Evolutionary conservation across 1,284 basidiomycete species (phyloP), one percentile per base, ranked within the genome.

Genomic region (Trametes versicolor): DNA sequence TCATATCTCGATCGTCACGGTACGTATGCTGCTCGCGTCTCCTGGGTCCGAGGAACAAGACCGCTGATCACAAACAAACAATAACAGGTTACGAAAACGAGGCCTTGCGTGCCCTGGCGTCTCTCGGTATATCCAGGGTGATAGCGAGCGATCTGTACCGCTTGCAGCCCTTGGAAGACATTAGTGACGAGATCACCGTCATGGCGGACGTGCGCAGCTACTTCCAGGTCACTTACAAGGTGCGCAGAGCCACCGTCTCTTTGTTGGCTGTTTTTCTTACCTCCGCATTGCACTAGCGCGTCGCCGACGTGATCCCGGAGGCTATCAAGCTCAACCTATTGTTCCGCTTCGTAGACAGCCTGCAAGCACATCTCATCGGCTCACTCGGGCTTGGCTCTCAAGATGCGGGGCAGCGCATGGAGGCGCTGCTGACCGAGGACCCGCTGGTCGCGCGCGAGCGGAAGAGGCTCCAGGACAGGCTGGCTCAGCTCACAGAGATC

Each of bases 271-370:
- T 4, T 48, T 2, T 9, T 37, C 59, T 66, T 17, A 60, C 15
- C 29, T 10, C 25, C 13, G 19, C 7, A 13, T 12, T 12, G 4
- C 57, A 58, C 12, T 63, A 89, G 87, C 82, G 87, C n/a, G 74
- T 86, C 59, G 81, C 86, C 29, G 87, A 89, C 64, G 75, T 82
- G 32, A 65, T 87, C 29, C 86, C 85, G 0, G 74, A 84, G 10
- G 77, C 78, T 32, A 85, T 88, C 36, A 85, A 88, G 58, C 81
- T 82, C 41, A 76, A 81, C 36, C 76, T 88, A 12, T 80, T 83
- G 47, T 80, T 81, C 43, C 66, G 75, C 2, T 74, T 87, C 13
- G 77, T 78, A 0, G 67, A 73, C 0, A 72, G 62, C 10, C 71
- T 89, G 32, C 77, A 81, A 17, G 68, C 71, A n/a, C 74, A 72